Evolutionary conservation across 352 stramenopile species (phyloP), one percentile per base, ranked within the genome.

Genomic region (Globisporangium emineosum): DNA sequence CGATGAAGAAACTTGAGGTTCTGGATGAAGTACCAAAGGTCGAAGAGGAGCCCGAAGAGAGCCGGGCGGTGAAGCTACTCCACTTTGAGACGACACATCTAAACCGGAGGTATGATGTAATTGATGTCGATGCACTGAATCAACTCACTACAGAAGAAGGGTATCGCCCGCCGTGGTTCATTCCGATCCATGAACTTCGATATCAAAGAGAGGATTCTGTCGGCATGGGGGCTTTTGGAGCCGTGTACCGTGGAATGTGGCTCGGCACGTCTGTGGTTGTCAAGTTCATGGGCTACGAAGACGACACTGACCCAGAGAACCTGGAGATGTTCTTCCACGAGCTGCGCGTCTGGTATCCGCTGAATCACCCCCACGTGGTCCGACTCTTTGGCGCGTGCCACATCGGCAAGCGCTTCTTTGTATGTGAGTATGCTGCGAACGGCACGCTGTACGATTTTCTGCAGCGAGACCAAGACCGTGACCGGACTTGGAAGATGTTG

Each of bases 391-490:
- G 58, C 23, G 58, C 58, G 12, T 57, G n/a, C 19, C 19, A 43
- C 23, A 7, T 30, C 8, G 58, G 58, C n/a, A 47, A 55, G 32
- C 58, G 45, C 10, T 64, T 27, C 27, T 64, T 64, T 10, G 33
- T 64, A 9, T 64, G 58, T 13, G 58, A 64, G 19, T 64, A 50
- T 32, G 47, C 47, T 19, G 45, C 19, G 21, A 64, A 53, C 17
- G 35, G 56, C n/a, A 62, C 56, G 3, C 37, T 57, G 23, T 50
- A 50, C 43, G 17, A 50, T 12, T 50, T 50, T 50, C 43, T 50
- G 19, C 96, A 99, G 75, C 97, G 96, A 21, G 98, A 98, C 73
- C 95, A 92, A 29, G 81, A 50, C 43, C 19, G 19, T 2, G 43
- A 50, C 5, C 13, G 63, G 15, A 63, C 45, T 10, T 74, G 68